Conservation (phyloP, 2,329 filamentous ascomycete genomes). For the Fusarium sp. region DNA sequence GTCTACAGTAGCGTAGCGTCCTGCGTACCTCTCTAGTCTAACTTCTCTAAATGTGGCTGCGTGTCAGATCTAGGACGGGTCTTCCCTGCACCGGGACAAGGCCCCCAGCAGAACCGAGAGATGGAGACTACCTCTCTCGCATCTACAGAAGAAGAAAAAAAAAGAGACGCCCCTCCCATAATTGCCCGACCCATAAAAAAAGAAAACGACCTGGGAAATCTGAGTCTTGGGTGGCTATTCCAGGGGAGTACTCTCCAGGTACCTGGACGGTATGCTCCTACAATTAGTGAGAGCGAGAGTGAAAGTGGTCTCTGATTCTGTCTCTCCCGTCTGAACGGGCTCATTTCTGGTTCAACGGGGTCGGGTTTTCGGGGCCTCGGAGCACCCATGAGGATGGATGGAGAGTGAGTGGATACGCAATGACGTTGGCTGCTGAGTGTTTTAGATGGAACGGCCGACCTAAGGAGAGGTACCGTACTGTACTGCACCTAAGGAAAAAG, state of each 20-base stretch:
- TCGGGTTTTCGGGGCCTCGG: slow-evolving; percentile 48
- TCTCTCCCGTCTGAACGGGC: neutral
- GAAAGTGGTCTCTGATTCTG: neutral
- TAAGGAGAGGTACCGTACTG: neutral
- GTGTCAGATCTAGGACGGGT: slow-evolving; percentile 48
- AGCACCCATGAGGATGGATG: slow-evolving; percentile 14
- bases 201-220: slow-evolving; percentile 12
- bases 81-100: slow-evolving; percentile 43
- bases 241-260: slow-evolving; percentile 29
- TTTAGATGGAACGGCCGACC: neutral
- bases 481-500: neutral
- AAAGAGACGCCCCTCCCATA: neutral
- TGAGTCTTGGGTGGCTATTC: slow-evolving; percentile 33
- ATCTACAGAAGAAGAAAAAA: neutral
- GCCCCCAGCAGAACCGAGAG: slow-evolving; percentile 20
- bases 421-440: slow-evolving; percentile 44
- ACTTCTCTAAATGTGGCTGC: slow-evolving; percentile 36
- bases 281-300: slow-evolving; percentile 21
- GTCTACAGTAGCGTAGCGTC: neutral
- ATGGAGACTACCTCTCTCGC: slow-evolving; percentile 17
- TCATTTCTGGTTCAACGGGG: slow-evolving; percentile 44
- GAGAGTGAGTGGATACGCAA: slow-evolving; percentile 43
- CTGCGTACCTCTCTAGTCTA: neutral
- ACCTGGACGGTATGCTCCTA: slow-evolving; percentile 33
- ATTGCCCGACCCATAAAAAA: slow-evolving; percentile 16